These are phyloP conservation scores for Nemania sp. DNA, from an alignment of 2,329 filamentous ascomycete genomes.

Conservation along the genomic window DNA sequence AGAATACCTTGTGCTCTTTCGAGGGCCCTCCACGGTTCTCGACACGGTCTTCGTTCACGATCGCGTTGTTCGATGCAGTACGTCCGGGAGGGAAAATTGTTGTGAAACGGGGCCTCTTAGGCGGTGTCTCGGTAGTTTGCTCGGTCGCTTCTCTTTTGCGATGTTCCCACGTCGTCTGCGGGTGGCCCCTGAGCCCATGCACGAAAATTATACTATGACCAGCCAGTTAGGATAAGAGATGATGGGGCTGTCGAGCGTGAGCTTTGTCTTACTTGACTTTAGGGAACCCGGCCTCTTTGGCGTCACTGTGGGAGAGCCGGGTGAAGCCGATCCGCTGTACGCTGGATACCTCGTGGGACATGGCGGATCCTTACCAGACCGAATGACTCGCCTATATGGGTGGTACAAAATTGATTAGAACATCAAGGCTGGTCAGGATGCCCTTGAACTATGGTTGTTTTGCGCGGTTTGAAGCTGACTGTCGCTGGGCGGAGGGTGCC, in stretches of 20 bases:
- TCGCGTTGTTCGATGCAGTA: neutral
- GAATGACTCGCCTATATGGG: too few species aligned
- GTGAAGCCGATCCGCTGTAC: constrained; percentile 11
- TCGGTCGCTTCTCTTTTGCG: neutral
- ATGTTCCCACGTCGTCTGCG: constrained; percentile 3
- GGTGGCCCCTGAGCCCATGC: constrained; percentile 11
- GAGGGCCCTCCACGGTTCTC: neutral
- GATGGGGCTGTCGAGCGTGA: neutral
- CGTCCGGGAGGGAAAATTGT: neutral
- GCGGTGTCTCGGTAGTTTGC: neutral
- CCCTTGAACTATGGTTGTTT: too few species aligned
- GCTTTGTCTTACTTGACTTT: constrained; percentile 11
- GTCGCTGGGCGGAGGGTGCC: too few species aligned
- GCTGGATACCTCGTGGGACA: constrained; percentile 1
- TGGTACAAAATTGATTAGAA: too few species aligned
- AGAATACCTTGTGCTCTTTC: neutral
- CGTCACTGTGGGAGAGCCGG: constrained; percentile 3
- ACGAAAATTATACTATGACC: constrained; percentile 5
- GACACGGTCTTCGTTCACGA: neutral
- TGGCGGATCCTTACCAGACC: neutral
- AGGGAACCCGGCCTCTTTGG: neutral
- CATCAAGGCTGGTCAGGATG: too few species aligned
- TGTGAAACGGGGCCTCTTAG: neutral
- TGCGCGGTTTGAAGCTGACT: too few species aligned
- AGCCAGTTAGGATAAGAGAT: neutral